Evolutionary conservation across 805 yeast genomes (phyloP).

Genomic region (Nakazawaea ambrosiae): DNA sequence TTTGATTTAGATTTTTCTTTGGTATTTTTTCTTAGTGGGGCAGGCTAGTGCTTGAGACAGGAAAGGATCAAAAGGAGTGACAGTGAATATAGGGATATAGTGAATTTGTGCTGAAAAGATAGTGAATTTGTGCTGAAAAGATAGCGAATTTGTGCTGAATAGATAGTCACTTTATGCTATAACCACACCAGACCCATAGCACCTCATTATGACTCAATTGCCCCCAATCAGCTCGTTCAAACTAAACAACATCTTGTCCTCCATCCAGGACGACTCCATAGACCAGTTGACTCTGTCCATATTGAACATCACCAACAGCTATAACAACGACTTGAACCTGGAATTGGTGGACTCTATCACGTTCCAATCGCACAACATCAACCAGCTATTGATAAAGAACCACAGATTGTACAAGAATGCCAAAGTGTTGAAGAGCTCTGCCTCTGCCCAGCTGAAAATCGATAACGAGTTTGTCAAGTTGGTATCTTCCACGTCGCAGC

Average conservation of each 20-base stretch:
- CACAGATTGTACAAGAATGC: neutral
- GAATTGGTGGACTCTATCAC: conserved; percentile 18
- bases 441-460: neutral
- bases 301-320: conserved; percentile 15
- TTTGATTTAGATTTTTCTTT: no score
- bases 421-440: conserved; percentile 3
- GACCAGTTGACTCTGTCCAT: conserved; percentile 19
- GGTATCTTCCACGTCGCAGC: conserved; percentile 10
- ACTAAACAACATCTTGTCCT: neutral
- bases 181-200: no score
- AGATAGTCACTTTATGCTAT: no score
- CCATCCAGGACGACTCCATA: conserved; percentile 14
- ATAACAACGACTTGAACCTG: conserved; percentile 21
- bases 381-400: neutral
- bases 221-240: neutral
- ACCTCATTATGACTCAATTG: neutral
- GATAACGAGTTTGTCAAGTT: conserved; percentile 11
- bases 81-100: no score
- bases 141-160: no score
- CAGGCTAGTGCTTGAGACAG: no score
- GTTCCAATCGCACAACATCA: conserved; percentile 18
- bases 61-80: no score
- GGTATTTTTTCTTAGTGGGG: no score
- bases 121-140: no score
- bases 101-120: no score